phyloP scores from a whole-genome alignment of 371 early-diverging fungal species.

The Capniomyces stellatus region DNA sequence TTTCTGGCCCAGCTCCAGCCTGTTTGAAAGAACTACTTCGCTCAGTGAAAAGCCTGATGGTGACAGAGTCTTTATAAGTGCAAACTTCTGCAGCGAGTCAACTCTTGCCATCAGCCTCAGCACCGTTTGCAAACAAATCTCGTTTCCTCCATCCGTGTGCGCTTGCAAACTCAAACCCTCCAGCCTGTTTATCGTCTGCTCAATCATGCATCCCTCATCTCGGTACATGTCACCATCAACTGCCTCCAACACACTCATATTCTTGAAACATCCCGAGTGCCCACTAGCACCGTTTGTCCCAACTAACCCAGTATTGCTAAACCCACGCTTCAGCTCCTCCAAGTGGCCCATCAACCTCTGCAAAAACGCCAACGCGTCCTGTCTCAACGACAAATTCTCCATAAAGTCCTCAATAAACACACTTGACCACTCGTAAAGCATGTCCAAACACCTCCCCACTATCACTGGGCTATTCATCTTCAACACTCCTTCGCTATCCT shows the following conservation, averaged over 20 bases:
- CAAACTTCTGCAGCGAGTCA: neutral
- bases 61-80: neutral
- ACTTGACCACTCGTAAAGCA: constrained; percentile 45
- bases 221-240: neutral
- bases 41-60: neutral
- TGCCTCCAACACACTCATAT: neutral
- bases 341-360: neutral
- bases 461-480: constrained; percentile 15
- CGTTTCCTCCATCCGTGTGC: neutral
- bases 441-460: constrained; percentile 29
- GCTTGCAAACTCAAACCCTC: neutral
- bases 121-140: neutral
- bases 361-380: constrained; percentile 5
- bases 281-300: neutral
- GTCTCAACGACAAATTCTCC: constrained; percentile 30
- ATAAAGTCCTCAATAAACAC: constrained; percentile 45
- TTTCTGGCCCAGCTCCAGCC: neutral
- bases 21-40: neutral
- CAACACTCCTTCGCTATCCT: neutral
- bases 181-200: neutral
- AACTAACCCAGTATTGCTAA: neutral
- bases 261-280: constrained; percentile 8
- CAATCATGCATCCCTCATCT: neutral
- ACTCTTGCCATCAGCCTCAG: neutral
- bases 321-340: constrained; percentile 4